Base-by-base conservation (phyloP, 441 rosid genomes). In the Euphorbia celastroides region DNA sequence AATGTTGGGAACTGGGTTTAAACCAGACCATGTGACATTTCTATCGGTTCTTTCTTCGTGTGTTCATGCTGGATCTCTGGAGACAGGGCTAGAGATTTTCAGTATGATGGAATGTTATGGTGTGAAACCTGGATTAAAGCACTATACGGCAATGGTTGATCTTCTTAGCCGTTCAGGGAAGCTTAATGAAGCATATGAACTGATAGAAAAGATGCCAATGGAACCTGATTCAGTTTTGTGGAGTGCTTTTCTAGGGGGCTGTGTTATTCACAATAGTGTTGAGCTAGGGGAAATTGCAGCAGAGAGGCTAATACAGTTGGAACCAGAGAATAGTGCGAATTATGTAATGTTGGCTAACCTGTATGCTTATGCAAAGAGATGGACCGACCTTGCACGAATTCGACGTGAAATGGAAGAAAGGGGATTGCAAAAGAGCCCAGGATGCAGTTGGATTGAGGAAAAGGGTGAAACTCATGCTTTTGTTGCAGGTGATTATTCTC, bases 241-340 rank as follows among this genome's bases (percentile, higher is more conserved):
- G 97, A 84, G 93, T 70, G 84, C 97, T 12, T 83, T 90, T 70
- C 97, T 93, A 42, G 92, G 90, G 11, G 95, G 93, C 60, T 88
- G 97, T 79, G 80, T 89, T 70, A 77, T 83, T 38, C 88, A 89
- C 79, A 82, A 87, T 68, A 81, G 82, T 23, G 81, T 89, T 28
- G 96, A 86, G 78, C 78, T 93, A 12, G 98, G 94, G 2, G 85
- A 84, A 75, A 76, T 81, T 68, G 83, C 91, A 8, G 95, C 88
- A 1, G 32, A 75, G 1, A 82, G 74, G 65, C 77, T 93, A 60
- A 84, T 93, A 56, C 88, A 86, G 22, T 72, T 93, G 30, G 96
- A 90, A 54, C 84, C 93, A 51, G 74, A 76, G 19, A 82, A 83
- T 48, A 79, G 84, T 46, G 96, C 90, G 30, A 82, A 88, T 69